Base-by-base conservation (phyloP, 345 rosid genomes). In the Nephelium lappaceum region DNA sequence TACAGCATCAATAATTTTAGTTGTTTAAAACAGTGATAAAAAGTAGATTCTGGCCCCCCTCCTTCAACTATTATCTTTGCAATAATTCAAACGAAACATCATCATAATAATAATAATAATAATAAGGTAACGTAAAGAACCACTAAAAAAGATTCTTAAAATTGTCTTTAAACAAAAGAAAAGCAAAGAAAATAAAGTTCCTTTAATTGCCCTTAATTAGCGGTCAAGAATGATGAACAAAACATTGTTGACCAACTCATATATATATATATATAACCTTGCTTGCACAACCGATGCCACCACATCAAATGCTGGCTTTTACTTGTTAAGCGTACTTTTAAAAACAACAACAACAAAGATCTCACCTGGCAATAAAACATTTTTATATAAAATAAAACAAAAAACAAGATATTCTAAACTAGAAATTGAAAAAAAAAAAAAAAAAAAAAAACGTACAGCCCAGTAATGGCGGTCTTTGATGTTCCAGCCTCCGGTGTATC, bases 401-500 rank as follows among this genome's bases (percentile, higher is more conserved):
- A 7, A 21, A 31, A 66, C 41, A 36, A 39, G 47, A 53, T 65
- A 66, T 74, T 65, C 8, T 25, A 65, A 61, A 63, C 15, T 3
- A 61, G 25, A 63, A 43, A 53, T 6, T 21, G 15, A 27, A 60
- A 41, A 66, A 80, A 31, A 80, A 74, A 15, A 8, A 47, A 42
- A 23, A 3, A 42, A 47, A 11, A 67, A 62, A 2, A 49, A 80
- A 77, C 98, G 87, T 87, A 96, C 99, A 66, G 98, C 95, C 99
- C 98, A 96, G 79, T 96, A 96, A 85, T 94, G 99, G 15, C 78
- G 92, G 9, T 89, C 88, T 41, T 87, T 87, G 67, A 94, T 87
- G 77, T 93, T 89, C 99, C 99, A 96, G 16, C 99, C 99, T 47
- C 94, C 93, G 5, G 91, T 79, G 75, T 94, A 96, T 83, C 77